phyloP scores from a whole-genome alignment of 2,329 filamentous ascomycete genomes.

The Pseudopyricularia cyperi region DNA sequence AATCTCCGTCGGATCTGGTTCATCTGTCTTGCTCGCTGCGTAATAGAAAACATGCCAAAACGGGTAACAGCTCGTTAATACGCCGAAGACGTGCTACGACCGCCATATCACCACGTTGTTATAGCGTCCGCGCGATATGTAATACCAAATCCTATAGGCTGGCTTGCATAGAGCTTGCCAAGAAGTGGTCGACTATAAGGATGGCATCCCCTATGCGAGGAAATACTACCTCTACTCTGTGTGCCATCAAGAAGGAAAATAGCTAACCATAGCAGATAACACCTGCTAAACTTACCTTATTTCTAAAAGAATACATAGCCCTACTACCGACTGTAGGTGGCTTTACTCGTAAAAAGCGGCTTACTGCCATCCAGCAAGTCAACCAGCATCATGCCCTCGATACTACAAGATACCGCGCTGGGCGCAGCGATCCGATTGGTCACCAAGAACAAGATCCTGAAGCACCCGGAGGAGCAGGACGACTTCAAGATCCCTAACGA shows the following conservation, averaged over 20 bases:
- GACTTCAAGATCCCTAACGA: conserved; percentile 51
- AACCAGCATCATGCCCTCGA: background rate
- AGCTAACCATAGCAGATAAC: too few species aligned
- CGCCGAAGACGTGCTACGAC: background rate
- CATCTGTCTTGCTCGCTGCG: background rate
- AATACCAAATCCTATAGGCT: too few species aligned
- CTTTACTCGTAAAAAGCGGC: background rate
- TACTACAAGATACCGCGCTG: conserved; percentile 13
- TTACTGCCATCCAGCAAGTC: background rate
- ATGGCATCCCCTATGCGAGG: too few species aligned
- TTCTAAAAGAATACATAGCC: too few species aligned
- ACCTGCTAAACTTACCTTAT: too few species aligned
- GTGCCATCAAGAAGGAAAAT: too few species aligned
- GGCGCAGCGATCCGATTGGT: conserved; percentile 15
- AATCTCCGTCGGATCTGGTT: background rate
- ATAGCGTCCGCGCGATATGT: background rate
- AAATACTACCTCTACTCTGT: too few species aligned
- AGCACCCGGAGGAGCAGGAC: conserved; percentile 54
- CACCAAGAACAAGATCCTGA: conserved; percentile 19
- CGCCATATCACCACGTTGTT: background rate
- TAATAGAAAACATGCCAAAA: background rate
- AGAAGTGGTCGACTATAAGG: too few species aligned
- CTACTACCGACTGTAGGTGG: too few species aligned
- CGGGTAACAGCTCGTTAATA: background rate
- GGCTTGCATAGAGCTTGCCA: too few species aligned